Conservation (phyloP, 78 protist species). For the Dictyostelium purpureum region DNA sequence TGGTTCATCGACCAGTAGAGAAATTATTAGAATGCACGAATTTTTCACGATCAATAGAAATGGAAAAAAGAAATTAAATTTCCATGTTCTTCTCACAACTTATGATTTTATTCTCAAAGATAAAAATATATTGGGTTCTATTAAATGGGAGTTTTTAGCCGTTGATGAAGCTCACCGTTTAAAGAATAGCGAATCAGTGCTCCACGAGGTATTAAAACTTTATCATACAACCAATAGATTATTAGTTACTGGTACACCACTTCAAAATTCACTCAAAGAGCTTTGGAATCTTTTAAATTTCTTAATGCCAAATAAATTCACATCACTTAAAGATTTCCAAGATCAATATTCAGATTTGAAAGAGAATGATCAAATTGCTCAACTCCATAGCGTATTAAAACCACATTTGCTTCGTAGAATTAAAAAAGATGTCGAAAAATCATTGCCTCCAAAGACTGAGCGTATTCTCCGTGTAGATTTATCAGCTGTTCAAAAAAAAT, state of each 20-base stretch:
- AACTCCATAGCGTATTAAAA: constrained; percentile 86
- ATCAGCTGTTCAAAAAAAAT: constrained; percentile 85
- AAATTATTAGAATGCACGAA: constrained; percentile 75
- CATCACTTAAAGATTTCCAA: constrained; percentile 43
- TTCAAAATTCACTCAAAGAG: constrained; percentile 93
- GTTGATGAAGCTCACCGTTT: constrained; percentile 96
- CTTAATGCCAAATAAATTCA: constrained; percentile 85
- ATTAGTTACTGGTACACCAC: constrained; percentile 96
- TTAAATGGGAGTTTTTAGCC: constrained; percentile 88
- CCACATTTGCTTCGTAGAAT: constrained; percentile 93
- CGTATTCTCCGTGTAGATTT: constrained; percentile 92
- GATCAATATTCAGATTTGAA: constrained; percentile 69
- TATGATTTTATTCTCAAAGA: constrained; percentile 88
- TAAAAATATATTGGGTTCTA: constrained; percentile 7
- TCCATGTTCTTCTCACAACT: constrained; percentile 91
- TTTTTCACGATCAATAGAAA: constrained; percentile 12
- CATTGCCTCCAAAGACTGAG: constrained; percentile 89
- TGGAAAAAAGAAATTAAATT: constrained; percentile 65
- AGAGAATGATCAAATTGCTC: constrained; percentile 59
- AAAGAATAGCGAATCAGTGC: constrained; percentile 86
- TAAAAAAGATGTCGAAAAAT: constrained; percentile 94
- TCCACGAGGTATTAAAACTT: constrained; percentile 68
- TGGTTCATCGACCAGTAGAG: constrained; percentile 65
- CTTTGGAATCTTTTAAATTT: constrained; percentile 94
- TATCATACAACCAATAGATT: constrained; percentile 62